These are phyloP conservation scores for Aspergillus ibericus DNA, from an alignment of 2,329 filamentous ascomycete genomes.

Conservation along the genomic window DNA sequence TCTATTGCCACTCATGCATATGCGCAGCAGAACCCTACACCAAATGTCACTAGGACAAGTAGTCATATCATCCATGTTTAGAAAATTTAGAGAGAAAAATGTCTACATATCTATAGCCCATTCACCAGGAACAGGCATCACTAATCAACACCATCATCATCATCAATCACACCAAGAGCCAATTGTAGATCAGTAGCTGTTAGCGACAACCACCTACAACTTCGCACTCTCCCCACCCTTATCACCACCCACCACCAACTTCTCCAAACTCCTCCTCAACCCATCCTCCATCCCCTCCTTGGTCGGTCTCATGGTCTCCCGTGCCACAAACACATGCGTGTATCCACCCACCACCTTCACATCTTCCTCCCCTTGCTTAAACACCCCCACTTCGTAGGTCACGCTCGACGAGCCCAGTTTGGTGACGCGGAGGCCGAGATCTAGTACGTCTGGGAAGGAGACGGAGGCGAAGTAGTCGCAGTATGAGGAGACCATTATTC, in stretches of 20 bases:
- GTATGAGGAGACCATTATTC: constrained; percentile 80
- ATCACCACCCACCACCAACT: constrained; percentile 45
- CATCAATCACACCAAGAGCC: too few relatives aligned
- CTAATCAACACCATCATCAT: too few relatives aligned
- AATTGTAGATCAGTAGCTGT: too few relatives aligned
- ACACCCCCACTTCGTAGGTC: constrained; percentile 85
- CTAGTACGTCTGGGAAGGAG: constrained; percentile 76
- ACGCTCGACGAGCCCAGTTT: constrained; percentile 85
- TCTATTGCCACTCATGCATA: background rate
- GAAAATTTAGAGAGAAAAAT: too few relatives aligned
- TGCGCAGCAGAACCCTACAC: background rate
- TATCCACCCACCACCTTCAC: constrained; percentile 85
- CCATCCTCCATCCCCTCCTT: constrained; percentile 51
- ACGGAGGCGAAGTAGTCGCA: constrained; percentile 83
- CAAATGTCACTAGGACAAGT: background rate
- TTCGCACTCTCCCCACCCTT: background rate
- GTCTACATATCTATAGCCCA: background rate
- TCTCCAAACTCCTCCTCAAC: constrained; percentile 56
- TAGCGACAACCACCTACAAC: background rate
- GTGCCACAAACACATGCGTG: constrained; percentile 84
- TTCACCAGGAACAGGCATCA: background rate
- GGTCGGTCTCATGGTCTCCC: constrained; percentile 67
- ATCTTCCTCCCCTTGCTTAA: constrained; percentile 68
- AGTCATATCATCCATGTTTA: too few relatives aligned
- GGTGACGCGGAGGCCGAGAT: constrained; percentile 78